Base-by-base conservation (phyloP, 2,329 filamentous ascomycete genomes). In the Alternaria sp. region DNA sequence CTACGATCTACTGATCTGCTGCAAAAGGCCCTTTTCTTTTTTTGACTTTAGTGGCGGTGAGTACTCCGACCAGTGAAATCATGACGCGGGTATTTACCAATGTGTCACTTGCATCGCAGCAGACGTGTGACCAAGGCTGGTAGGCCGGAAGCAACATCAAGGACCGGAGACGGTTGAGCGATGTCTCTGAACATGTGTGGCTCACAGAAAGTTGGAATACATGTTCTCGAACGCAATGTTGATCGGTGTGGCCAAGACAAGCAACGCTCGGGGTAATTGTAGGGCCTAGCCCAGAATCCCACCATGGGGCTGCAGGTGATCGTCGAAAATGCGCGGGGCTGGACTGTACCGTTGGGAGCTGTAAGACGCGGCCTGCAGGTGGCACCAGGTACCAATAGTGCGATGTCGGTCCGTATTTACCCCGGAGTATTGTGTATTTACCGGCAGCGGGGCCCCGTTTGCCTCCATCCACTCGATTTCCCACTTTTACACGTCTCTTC, bases 381-480 rank as follows among this genome's bases (percentile, higher is more conserved):
- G 30, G 46, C 20, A 36, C 10, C 46, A 50, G 46, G 30, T 44
- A 54, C 38, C 40, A 44, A 53, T 57, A 48, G 44, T 54, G 59
- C 41, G 60, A 52, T 57, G 28, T 57, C 57, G 56, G 55, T 60
- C 57, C 50, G 55, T 54, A 46, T 56, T 62, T 61, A 58, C 44
- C 53, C 60, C 45, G 27, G 12, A 45, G 28, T 30, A 30, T 30
- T 30, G 28, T n/a, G 46, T 51, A 61, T 45, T 38, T 63, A 58
- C 57, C 57, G 20, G 51, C 58, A 40, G 59, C 49, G 44, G 40
- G 53, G 53, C 25, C 57, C 30, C 38, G 18, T 53, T n/a, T 58
- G 36, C n/a, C 22, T 20, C 14, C 27, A 34, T 49, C 38, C 45
- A 45, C 27, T 46, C 40, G n/a, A 54, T 43, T 44, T 20, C 28